Evolutionary conservation across 306 rosid species (phyloP).

Genomic region (Astragalus glycyphyllos): DNA sequence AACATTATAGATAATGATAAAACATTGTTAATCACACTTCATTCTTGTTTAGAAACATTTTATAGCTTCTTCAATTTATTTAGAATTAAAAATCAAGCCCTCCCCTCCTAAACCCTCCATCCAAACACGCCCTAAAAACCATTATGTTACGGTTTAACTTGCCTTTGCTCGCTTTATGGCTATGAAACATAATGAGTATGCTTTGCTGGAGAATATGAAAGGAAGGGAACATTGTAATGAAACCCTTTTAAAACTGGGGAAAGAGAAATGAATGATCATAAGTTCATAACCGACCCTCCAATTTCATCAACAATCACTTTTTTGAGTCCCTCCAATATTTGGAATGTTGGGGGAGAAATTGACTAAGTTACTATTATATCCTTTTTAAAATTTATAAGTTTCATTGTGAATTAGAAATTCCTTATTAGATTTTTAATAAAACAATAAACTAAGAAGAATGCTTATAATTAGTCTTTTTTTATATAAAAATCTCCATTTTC

Average conservation of each 20-base stretch:
- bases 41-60: too few species aligned
- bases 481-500: neutral
- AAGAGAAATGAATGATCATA: neutral
- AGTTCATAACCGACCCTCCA: conserved; percentile 9
- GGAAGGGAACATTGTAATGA: conserved; percentile 2
- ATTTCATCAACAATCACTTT: conserved; percentile 12
- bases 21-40: too few species aligned
- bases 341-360: conserved; percentile 19
- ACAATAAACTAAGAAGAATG: neutral
- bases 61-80: too few species aligned
- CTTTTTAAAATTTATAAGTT: conserved; percentile 18
- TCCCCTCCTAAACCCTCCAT: too few species aligned
- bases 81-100: too few species aligned
- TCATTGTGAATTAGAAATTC: conserved; percentile 2
- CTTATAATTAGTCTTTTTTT: neutral
- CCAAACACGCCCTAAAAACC: too few species aligned
- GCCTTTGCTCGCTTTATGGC: too few species aligned
- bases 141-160: neutral
- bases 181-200: conserved; percentile 2
- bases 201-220: conserved; percentile 9
- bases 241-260: conserved; percentile 18
- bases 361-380: neutral
- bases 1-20: too few species aligned
- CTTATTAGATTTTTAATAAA: neutral
- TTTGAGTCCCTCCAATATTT: neutral